A percentile compares a stretch with the other conserved stretches of the same genome.
Evolutionary conservation across 1,284 basidiomycete species (phyloP).

Genomic region (Stereum hirsutum): DNA sequence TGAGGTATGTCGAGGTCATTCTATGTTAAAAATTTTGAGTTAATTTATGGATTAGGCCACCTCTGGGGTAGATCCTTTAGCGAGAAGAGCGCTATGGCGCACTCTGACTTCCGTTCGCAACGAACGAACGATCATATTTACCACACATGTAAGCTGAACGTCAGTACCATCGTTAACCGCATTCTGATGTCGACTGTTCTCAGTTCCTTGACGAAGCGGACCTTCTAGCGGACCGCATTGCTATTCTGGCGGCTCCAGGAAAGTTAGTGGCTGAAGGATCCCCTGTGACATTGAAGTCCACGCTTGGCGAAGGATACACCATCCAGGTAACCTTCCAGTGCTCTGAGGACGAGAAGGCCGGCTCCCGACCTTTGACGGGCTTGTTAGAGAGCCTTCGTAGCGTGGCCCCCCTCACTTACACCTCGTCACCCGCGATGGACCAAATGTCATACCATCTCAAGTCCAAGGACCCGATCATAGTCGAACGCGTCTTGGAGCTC

Average conservation of each 20-base stretch:
- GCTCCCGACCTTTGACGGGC: conserved; percentile 16
- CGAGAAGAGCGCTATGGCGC: conserved; percentile 70
- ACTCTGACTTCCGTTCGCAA: conserved; percentile 59
- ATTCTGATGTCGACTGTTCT: background rate
- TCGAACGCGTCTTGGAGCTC: conserved; percentile 46
- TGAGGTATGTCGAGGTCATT: conserved; percentile 26
- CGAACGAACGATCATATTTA: conserved; percentile 57
- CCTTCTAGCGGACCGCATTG: conserved; percentile 67
- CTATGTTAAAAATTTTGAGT: background rate
- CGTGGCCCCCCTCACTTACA: conserved; percentile 36
- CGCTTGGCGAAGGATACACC: conserved; percentile 66
- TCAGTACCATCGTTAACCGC: conserved; percentile 3
- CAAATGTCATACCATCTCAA: conserved; percentile 45
- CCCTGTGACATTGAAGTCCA: conserved; percentile 64
- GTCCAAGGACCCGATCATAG: conserved; percentile 41
- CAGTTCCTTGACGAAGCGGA: conserved; percentile 78
- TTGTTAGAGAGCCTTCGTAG: conserved; percentile 34
- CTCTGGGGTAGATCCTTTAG: conserved; percentile 74
- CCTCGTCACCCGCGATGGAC: conserved; percentile 28
- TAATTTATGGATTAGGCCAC: conserved; percentile 39
- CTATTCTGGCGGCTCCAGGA: conserved; percentile 68
- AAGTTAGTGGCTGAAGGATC: conserved; percentile 65
- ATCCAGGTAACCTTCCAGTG: conserved; percentile 40
- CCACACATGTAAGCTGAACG: conserved; percentile 46
- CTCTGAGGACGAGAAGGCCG: conserved; percentile 17